Conservation (phyloP, 768 basidiomycete species). For the Inosperma sp. region DNA sequence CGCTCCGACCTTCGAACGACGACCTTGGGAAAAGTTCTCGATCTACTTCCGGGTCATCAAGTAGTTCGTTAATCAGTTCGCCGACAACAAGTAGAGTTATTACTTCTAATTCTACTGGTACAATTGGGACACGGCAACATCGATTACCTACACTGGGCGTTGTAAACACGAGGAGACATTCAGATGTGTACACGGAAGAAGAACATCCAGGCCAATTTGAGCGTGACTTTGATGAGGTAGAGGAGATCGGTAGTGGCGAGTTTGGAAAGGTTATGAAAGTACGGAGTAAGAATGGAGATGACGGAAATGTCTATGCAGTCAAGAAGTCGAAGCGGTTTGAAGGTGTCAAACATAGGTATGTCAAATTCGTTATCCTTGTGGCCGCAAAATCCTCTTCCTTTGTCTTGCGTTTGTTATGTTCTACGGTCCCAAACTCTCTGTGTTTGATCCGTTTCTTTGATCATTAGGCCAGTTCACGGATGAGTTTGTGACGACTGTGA, state of each 20-base stretch:
- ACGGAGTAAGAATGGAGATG: constrained; percentile 54
- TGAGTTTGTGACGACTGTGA: too few relatives aligned
- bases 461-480: background rate
- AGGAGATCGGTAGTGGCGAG: constrained; percentile 84
- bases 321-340: constrained; percentile 94
- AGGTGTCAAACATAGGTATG: constrained; percentile 85
- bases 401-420: too few relatives aligned
- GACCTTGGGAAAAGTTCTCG: constrained; percentile 38
- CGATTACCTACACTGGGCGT: background rate
- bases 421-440: background rate
- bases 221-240: constrained; percentile 73
- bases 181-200: constrained; percentile 43
- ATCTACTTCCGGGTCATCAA: constrained; percentile 57
- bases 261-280: constrained; percentile 93
- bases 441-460: background rate
- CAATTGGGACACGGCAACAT: constrained; percentile 6
- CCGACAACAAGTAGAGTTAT: constrained; percentile 8
- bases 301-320: constrained; percentile 67
- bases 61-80: constrained; percentile 39
- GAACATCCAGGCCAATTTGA: constrained; percentile 67
- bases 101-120: constrained; percentile 20
- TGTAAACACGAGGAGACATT: constrained; percentile 18
- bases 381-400: constrained; percentile 8
- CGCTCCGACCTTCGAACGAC: constrained; percentile 43
- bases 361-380: constrained; percentile 19